Evolutionary conservation across 148 eudicot genomes (phyloP), one percentile per base, ranked within the genome.

Genomic region (Tetragonia tetragonoides): DNA sequence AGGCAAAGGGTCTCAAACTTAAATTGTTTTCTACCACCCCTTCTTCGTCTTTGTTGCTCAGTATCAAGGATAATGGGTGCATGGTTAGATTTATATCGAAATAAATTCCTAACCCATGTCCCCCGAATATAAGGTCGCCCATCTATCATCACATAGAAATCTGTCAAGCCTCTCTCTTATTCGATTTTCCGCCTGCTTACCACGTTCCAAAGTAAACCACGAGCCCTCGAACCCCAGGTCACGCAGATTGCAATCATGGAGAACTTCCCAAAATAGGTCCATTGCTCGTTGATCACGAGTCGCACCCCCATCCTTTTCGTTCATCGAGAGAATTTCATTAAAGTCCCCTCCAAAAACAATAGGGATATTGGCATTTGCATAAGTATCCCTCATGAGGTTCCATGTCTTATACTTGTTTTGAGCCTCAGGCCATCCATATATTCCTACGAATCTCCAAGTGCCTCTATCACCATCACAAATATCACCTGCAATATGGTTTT

Each of bases 161-260:
- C 57, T 18, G 10, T 70, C 74, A 0, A 49, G n/a, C 1, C 59
- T 4, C 9, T 70, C 74, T 0, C 60, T 7, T 0, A 70, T 23
- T 0, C 40, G 10, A 10, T 40, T 21, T 1, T 2, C 10, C 0
- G 10, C 3, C 1, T 0, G 3, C 11, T 7, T 23, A 0, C 74
- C 41, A 2, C 60, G 1, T 7, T 70, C 39, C 74, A 59, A 70
- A 47, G 74, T 70, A 7, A 10, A 70, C 39, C 74, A 70, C 0
- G 18, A 1, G 0, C 74, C 41, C 0, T 49, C 54, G 1, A 21
- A 70, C 0, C 74, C 60, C n/a, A 70, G 17, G 11, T 70, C 42
- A 0, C 59, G 18, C 10, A 70, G 23, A 0, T 20, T 11, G 3
- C 8, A 49, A 7, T 70, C 60, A 24, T 46, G 56, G 0, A 47